Conservation (phyloP, 2,329 filamentous ascomycete genomes). For the Cucurbitaria berberidis region DNA sequence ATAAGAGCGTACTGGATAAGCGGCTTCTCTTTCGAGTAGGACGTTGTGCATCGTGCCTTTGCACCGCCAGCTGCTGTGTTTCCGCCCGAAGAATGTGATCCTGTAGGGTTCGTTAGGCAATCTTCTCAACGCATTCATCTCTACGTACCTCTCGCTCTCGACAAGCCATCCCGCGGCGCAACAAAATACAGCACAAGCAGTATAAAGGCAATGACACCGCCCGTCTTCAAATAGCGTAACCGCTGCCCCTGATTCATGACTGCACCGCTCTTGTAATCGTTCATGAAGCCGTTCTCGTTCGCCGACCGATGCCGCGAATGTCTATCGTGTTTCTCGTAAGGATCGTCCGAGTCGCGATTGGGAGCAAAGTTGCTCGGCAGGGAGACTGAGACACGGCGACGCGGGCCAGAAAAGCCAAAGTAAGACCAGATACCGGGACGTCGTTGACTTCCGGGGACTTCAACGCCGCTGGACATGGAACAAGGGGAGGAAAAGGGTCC, state of each 20-base stretch:
- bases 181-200: slow-evolving; percentile 65
- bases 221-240: slow-evolving; percentile 66
- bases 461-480: slow-evolving; percentile 62
- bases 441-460: slow-evolving; percentile 51
- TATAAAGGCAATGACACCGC: slow-evolving; percentile 64
- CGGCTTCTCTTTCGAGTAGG: slow-evolving; percentile 85
- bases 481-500: slow-evolving; percentile 33
- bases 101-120: slow-evolving; percentile 11
- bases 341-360: slow-evolving; percentile 47
- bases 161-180: slow-evolving; percentile 50
- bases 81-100: slow-evolving; percentile 39
- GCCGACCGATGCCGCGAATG: slow-evolving; percentile 47
- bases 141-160: slow-evolving; percentile 32
- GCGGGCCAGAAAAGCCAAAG: slow-evolving; percentile 57
- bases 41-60: slow-evolving; percentile 77
- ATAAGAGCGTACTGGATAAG: slow-evolving; percentile 97
- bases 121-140: not conserved
- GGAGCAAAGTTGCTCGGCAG: slow-evolving; percentile 51
- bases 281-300: slow-evolving; percentile 50
- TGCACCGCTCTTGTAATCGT: slow-evolving; percentile 53
- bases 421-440: slow-evolving; percentile 61
- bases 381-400: slow-evolving; percentile 60
- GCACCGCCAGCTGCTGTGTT: slow-evolving; percentile 62
- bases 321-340: slow-evolving; percentile 56
- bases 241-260: slow-evolving; percentile 69